Conservation (phyloP, 2,329 filamentous ascomycete genomes). For the Botrytis deweyae region DNA sequence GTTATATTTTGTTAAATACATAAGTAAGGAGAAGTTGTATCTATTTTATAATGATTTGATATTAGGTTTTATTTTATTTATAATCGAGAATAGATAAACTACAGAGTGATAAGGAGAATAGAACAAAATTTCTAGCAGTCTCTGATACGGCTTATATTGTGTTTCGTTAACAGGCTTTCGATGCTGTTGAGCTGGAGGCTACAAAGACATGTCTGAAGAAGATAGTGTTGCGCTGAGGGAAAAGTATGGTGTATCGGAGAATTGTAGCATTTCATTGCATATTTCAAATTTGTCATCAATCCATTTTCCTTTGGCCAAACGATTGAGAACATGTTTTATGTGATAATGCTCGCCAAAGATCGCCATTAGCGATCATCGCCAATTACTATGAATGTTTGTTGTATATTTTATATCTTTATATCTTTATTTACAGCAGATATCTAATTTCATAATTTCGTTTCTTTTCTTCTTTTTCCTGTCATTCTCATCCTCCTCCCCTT, state of each 20-base stretch:
- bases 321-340: conserved; percentile 94
- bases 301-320: conserved; percentile 90
- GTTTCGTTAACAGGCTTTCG: conserved; percentile 42
- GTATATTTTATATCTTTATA: neutral
- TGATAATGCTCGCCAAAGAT: conserved; percentile 46
- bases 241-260: conserved; percentile 62
- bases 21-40: too few relatives aligned
- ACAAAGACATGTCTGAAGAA: conserved; percentile 49
- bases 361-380: too few relatives aligned
- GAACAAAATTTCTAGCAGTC: too few relatives aligned
- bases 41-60: too few relatives aligned
- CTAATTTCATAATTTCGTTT: neutral
- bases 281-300: conserved; percentile 88
- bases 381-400: neutral
- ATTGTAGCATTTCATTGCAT: conserved; percentile 72
- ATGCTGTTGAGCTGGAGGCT: conserved; percentile 45
- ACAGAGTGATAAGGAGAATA: too few relatives aligned
- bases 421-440: neutral
- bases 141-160: too few relatives aligned
- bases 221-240: conserved; percentile 57
- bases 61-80: too few relatives aligned
- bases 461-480: too few relatives aligned
- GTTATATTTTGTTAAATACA: too few relatives aligned
- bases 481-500: neutral
- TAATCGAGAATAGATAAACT: too few relatives aligned